A percentile compares a stretch with the other conserved stretches of the same genome.
These are phyloP conservation scores for Pterocarpus santalinus DNA, from an alignment of 306 rosid species.

Conservation along the genomic window DNA sequence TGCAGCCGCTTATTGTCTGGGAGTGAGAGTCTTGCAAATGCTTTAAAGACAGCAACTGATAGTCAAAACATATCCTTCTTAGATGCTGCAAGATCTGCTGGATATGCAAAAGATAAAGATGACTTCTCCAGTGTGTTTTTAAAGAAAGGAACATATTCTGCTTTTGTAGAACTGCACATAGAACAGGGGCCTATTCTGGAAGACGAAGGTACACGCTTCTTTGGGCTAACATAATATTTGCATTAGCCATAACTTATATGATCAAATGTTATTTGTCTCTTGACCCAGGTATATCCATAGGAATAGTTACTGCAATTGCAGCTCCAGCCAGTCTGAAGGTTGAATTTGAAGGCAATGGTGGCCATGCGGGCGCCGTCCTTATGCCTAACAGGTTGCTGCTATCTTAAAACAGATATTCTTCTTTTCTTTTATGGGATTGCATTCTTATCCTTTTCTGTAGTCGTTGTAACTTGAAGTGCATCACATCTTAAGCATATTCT, in stretches of 20 bases:
- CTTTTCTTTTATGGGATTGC: not conserved
- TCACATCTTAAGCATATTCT: not conserved
- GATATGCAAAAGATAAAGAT: conserved; percentile 68
- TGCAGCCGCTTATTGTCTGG: conserved; percentile 92
- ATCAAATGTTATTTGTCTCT: conserved; percentile 30
- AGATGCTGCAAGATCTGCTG: conserved; percentile 85
- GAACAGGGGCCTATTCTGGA: conserved; percentile 97
- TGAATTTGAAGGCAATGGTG: conserved; percentile 94
- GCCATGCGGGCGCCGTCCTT: conserved; percentile 95
- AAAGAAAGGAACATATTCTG: conserved; percentile 83
- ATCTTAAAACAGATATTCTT: conserved; percentile 23
- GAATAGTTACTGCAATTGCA: conserved; percentile 93
- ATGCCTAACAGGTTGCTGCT: conserved; percentile 84
- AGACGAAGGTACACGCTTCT: conserved; percentile 73
- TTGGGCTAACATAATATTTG: conserved; percentile 7
- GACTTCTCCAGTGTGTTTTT: conserved; percentile 76
- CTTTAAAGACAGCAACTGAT: conserved; percentile 75
- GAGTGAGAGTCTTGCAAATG: conserved; percentile 67
- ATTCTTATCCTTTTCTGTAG: conserved; percentile 25
- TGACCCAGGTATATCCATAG: conserved; percentile 74
- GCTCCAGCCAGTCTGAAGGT: conserved; percentile 95
- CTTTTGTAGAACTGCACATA: conserved; percentile 92
- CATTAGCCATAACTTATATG: conserved; percentile 21
- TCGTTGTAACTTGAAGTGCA: conserved; percentile 32
- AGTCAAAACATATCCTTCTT: conserved; percentile 81